Evolutionary conservation across 73 alveolate species (phyloP).

Genomic region (Paramecium pentaurelia): DNA sequence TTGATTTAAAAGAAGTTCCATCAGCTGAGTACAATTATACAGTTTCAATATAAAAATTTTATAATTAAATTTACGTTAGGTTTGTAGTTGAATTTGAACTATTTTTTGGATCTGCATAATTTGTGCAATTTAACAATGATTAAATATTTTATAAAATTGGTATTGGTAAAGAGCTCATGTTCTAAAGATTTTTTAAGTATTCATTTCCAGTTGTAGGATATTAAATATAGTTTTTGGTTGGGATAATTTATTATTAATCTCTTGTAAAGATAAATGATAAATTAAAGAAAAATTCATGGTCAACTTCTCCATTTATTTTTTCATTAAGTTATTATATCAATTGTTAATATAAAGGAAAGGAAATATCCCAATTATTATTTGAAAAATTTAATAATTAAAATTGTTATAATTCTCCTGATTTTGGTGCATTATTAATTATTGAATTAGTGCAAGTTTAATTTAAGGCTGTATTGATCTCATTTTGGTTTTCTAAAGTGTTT

Average conservation of each 20-base stretch:
- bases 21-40: conserved; percentile 8
- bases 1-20: conserved; percentile 3
- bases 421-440: conserved; percentile 14
- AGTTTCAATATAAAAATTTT: not conserved
- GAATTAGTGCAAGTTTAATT: not conserved
- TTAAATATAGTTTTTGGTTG: not conserved
- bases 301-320: not conserved
- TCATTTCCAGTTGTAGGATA: conserved; percentile 39
- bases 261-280: not conserved
- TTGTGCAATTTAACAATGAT: not conserved
- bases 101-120: too few species aligned
- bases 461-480: not conserved
- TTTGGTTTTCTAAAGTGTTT: not conserved
- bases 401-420: conserved; percentile 25
- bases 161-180: not conserved
- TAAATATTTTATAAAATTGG: not conserved
- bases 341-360: not conserved
- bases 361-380: conserved; percentile 20
- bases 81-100: not conserved
- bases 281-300: conserved; percentile 2
- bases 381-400: not conserved
- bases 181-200: not conserved
- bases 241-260: conserved; percentile 2
- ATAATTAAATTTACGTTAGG: not conserved
- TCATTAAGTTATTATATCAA: not conserved